Percentiles rank a stretch among this genome's conserved stretches.
phyloP scores from a whole-genome alignment of 306 rosid species.

The Vicia faba region DNA sequence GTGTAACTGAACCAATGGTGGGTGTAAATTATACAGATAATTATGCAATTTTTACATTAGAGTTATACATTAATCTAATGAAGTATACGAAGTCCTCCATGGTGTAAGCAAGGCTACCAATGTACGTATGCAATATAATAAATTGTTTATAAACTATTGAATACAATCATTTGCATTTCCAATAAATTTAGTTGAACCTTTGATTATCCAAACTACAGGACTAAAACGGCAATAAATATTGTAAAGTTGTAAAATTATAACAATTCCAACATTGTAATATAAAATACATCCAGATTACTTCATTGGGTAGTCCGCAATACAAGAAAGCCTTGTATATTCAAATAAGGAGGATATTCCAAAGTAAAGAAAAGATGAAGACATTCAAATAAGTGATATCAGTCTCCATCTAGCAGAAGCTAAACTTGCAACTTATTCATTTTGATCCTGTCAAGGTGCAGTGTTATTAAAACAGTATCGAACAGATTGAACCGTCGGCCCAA shows the following conservation, averaged over 20 bases:
- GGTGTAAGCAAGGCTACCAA: constrained; percentile 11
- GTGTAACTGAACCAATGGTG: constrained; percentile 28
- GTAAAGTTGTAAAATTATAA: constrained; percentile 4
- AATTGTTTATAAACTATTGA: constrained; percentile 20
- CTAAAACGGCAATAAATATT: constrained; percentile 18
- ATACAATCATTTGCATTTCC: background rate
- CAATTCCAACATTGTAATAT: background rate
- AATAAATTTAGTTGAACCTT: constrained; percentile 19
- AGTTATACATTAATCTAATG: constrained; percentile 19
- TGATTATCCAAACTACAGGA: constrained; percentile 16
- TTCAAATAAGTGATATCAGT: constrained; percentile 8
- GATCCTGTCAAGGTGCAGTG: background rate
- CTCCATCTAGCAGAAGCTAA: constrained; percentile 23
- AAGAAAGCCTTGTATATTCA: constrained; percentile 3
- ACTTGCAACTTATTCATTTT: constrained; percentile 14
- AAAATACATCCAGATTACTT: background rate
- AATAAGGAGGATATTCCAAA: constrained; percentile 4
- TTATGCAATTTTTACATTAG: constrained; percentile 14
- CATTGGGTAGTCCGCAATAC: background rate
- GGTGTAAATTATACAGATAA: constrained; percentile 20
- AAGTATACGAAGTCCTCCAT: constrained; percentile 12
- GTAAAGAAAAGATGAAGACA: constrained; percentile 16
- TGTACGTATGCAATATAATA: constrained; percentile 18
- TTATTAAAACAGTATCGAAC: no score
- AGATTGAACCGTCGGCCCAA: no score